phyloP scores from a whole-genome alignment of 192 early-diverging fungal genomes.

The Coemansia aciculifera region DNA sequence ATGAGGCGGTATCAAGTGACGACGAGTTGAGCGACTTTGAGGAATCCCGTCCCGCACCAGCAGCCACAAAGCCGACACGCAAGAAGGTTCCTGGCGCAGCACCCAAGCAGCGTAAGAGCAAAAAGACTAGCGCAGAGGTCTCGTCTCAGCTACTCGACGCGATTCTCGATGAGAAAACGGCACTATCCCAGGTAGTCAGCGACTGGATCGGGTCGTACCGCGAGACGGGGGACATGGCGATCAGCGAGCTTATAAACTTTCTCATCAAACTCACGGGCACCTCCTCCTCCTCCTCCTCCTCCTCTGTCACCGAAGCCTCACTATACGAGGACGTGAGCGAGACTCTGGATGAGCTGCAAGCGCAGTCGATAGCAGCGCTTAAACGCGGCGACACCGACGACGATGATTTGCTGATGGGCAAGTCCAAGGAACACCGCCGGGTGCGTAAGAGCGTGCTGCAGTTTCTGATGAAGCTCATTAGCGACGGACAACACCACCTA shows the following conservation, averaged over 20 bases:
- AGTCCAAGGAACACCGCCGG: constrained; percentile 62
- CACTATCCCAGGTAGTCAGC: constrained; percentile 62
- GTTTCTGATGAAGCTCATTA: constrained; percentile 64
- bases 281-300: constrained; percentile 14
- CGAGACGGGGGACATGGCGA: constrained; percentile 54
- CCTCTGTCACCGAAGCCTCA: constrained; percentile 45
- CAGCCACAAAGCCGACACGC: constrained; percentile 24
- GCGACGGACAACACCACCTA: constrained; percentile 61
- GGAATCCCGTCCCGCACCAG: constrained; percentile 3
- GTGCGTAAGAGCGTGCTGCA: constrained; percentile 67
- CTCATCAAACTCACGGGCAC: constrained; percentile 60
- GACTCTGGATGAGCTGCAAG: constrained; percentile 61
- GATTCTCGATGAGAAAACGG: constrained; percentile 53
- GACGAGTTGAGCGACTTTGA: constrained; percentile 42
- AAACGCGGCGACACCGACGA: constrained; percentile 21
- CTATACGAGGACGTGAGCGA: constrained; percentile 56
- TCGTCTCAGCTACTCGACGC: constrained; percentile 39
- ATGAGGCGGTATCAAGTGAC: neutral
- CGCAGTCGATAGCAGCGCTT: constrained; percentile 29
- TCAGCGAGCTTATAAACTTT: constrained; percentile 76
- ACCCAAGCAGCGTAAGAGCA: constrained; percentile 2
- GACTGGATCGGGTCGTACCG: constrained; percentile 76
- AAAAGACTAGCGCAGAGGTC: neutral
- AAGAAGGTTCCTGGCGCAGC: neutral
- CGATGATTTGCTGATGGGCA: constrained; percentile 82